A percentile compares a stretch with the other conserved stretches of the same genome.
Evolutionary conservation across 208 protist genomes (phyloP).

Genomic region (Crithidia expoeki): DNA sequence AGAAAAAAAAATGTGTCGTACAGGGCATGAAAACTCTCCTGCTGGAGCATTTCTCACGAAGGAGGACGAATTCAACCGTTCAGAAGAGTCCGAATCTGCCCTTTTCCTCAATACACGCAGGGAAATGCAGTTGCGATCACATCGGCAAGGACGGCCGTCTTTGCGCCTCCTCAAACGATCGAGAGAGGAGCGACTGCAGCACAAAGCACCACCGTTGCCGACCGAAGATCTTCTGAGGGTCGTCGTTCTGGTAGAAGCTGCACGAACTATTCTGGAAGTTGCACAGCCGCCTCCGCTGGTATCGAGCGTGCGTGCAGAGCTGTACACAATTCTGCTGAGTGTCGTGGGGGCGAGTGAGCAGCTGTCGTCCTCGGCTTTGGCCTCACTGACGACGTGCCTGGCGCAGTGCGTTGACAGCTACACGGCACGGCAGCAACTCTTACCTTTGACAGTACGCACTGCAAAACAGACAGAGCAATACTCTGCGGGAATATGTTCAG

Average conservation of each 20-base stretch:
- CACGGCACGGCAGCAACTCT: constrained; percentile 27
- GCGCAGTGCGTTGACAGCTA: constrained; percentile 54
- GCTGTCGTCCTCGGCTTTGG: constrained; percentile 46
- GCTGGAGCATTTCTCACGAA: too few relatives aligned
- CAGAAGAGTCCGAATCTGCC: not conserved
- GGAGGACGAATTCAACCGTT: not conserved
- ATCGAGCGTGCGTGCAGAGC: constrained; percentile 21
- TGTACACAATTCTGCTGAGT: constrained; percentile 53
- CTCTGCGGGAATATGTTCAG: too few relatives aligned
- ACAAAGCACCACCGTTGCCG: constrained; percentile 41
- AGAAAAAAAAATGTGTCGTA: too few relatives aligned
- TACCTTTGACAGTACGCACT: not conserved
- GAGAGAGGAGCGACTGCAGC: constrained; percentile 26
- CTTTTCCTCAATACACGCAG: not conserved
- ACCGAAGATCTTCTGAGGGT: constrained; percentile 37
- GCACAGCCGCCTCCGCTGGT: constrained; percentile 21
- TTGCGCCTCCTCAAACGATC: constrained; percentile 17
- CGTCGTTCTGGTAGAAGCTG: constrained; percentile 39
- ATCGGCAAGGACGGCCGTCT: not conserved
- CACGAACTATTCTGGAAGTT: constrained; percentile 35
- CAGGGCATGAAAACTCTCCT: too few relatives aligned
- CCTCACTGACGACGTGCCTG: constrained; percentile 46
- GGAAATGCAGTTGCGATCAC: not conserved
- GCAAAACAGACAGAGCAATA: too few relatives aligned
- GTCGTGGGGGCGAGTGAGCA: constrained; percentile 60